A percentile compares a stretch with the other conserved stretches of the same genome.
Evolutionary conservation across 2,329 filamentous ascomycete genomes (phyloP).

Genomic region (Penicillium sp.): DNA sequence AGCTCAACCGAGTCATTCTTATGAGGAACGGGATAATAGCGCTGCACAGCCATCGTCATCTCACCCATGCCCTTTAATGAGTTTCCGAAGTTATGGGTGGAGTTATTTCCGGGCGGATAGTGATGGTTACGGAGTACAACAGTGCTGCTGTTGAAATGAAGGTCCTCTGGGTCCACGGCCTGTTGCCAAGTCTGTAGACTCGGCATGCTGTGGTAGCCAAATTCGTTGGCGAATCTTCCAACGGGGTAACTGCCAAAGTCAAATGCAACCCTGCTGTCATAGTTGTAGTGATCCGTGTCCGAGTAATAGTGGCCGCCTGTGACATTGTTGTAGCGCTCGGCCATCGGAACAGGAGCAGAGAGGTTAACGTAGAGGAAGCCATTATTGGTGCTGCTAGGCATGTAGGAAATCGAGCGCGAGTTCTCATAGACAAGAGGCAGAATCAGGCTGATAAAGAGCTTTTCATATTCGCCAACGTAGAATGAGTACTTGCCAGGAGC

Average conservation of each 20-base stretch:
- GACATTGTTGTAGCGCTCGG: constrained; percentile 62
- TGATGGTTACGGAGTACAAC: constrained; percentile 66
- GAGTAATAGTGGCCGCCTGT: constrained; percentile 62
- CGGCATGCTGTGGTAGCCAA: constrained; percentile 69
- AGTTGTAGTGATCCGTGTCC: constrained; percentile 68
- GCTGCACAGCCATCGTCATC: constrained; percentile 63
- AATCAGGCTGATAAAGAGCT: constrained; percentile 62
- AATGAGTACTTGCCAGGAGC: constrained; percentile 53
- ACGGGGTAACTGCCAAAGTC: constrained; percentile 62
- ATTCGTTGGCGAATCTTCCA: constrained; percentile 68
- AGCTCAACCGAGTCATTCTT: constrained; percentile 62
- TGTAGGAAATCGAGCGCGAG: constrained; percentile 65
- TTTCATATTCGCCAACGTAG: constrained; percentile 62
- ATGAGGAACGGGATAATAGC: constrained; percentile 63
- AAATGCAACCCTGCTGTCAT: constrained; percentile 60
- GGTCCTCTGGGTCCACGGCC: constrained; percentile 57
- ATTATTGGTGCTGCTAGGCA: constrained; percentile 65
- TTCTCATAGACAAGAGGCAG: constrained; percentile 64
- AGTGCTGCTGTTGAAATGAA: constrained; percentile 63
- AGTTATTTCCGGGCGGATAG: constrained; percentile 58
- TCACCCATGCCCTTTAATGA: constrained; percentile 53
- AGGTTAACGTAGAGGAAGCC: constrained; percentile 64
- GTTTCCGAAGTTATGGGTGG: constrained; percentile 53
- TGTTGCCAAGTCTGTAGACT: constrained; percentile 64
- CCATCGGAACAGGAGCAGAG: constrained; percentile 59